Evolutionary conservation across 257 asterid species (phyloP), one percentile per base, ranked within the genome.

Genomic region (Plectranthus barbatus): DNA sequence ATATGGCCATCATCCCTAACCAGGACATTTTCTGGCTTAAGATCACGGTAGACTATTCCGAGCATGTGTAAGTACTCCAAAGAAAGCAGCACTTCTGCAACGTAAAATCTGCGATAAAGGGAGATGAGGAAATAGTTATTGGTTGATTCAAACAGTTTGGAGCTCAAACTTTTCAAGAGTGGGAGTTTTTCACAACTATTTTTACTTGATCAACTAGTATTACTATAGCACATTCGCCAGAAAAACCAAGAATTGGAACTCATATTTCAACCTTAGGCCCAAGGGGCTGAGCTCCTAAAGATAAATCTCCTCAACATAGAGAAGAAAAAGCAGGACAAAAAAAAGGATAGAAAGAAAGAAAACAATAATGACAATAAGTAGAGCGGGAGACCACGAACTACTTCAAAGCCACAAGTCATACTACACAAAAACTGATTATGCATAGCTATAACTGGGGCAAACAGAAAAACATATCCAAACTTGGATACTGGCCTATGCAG

Each of bases 1-100:
- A 83, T 80, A 45, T 83, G 90, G 0, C 90, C 90, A 49, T 83
- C 90, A 0, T 83, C 86, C 66, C 90, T 73, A 31, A 83, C 90
- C 0, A 83, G 80, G 64, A 83, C 90, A 18, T 83, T 83, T 56
- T 83, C 90, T 1, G 89, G 86, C 56, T 83, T 83, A 1, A 83
- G 86, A 48, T 83, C 89, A 0, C 86, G 82, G 39, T 83, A 83
- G 45, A 83, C 75, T 9, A 83, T 83, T 39, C 90, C 90, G 8
- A 83, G 84, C 90, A 83, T 83, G 84, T 83, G 90, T 9, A 83
- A 72, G 42, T 83, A 83, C 76, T 83, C 89, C 19, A 83, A 50
- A 24, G 89, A 77, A 36, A 83, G 84, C 6, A 83, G 80, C 49
- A 83, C 82, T 62, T 83, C 84, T 7, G 90, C 90, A 17, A 83